Evolutionary conservation across 179 eudicot genomes (phyloP), one percentile per base, ranked within the genome.

Genomic region (Drosera spatulata): DNA sequence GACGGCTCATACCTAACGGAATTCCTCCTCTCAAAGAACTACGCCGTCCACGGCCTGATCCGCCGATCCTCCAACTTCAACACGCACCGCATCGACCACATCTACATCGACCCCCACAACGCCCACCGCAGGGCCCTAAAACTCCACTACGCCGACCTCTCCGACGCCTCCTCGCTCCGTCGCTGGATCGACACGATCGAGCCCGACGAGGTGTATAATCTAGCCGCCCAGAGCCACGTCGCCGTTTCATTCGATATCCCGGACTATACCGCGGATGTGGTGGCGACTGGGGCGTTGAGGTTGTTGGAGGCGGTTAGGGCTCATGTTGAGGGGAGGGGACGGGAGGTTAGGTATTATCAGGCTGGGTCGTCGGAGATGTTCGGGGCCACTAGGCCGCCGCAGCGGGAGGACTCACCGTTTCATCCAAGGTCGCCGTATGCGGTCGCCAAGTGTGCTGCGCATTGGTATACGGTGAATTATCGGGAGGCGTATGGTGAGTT

Each of bases 311-410:
- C 99, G 0, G 64, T 93, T 33, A 73, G 97, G 9, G 86, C 97
- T 45, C 97, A 93, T 66, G 76, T 89, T 58, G 14, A 72, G 48
- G 80, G 83, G n/a, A 77, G 89, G 2, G 93, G 95, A 41, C 61
- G 97, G 63, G 52, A 66, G 11, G 72, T 82, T 70, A 64, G 66
- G 76, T 93, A 93, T 67, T 93, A 93, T 63, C 99, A 93, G 39
- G 99, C 99, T 1, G 99, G 99, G 4, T 89, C 97, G 1, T 86
- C 95, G 2, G 99, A 93, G 73, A 93, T 93, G 99, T 93, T 84
- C 64, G 99, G 99, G 63, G 73, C 97, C 59, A 93, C 97, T 1
- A 88, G 91, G 7, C 99, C 99, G 0, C 97, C 97, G 0, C 97
- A 93, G 41, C 56, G 75, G 2, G 99, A 93, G 58, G 41, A 68